Conservation (phyloP, 352 stramenopile genomes). For the Globisporangium spinosum region DNA sequence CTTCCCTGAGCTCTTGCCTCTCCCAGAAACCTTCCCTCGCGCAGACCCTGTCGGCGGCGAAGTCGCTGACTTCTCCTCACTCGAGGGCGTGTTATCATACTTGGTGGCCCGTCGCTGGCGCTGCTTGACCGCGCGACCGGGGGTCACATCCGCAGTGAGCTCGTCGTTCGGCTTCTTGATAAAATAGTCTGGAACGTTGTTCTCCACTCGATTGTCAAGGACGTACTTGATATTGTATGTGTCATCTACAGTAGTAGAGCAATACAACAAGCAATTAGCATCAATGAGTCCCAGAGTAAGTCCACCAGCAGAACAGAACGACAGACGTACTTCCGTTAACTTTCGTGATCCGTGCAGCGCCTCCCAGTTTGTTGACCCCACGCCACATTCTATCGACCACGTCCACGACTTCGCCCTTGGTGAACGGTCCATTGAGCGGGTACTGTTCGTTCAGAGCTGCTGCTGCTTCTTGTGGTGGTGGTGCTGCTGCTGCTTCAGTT, state of each 20-base stretch:
- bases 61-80: background rate
- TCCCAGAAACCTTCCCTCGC: background rate
- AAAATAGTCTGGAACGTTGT: conserved; percentile 32
- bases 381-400: conserved; percentile 86
- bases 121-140: conserved; percentile 30
- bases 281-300: background rate
- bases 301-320: background rate
- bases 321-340: conserved; percentile 38
- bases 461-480: background rate
- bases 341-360: conserved; percentile 73
- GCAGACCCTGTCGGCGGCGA: background rate
- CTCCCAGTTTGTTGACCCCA: conserved; percentile 91
- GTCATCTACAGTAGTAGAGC: conserved; percentile 21
- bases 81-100: conserved; percentile 8
- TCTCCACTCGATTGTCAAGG: conserved; percentile 31
- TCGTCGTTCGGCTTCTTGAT: conserved; percentile 36
- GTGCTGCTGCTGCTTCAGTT: conserved; percentile 10
- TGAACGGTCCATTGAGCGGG: conserved; percentile 33
- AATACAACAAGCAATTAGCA: conserved; percentile 13
- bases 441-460: conserved; percentile 16
- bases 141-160: conserved; percentile 37
- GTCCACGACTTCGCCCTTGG: conserved; percentile 77
- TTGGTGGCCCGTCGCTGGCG: conserved; percentile 19
- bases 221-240: conserved; percentile 66
- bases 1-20: conserved; percentile 10